Evolutionary conservation across 306 rosid species (phyloP), one percentile per base, ranked within the genome.

Genomic region (Spatholobus suberectus): DNA sequence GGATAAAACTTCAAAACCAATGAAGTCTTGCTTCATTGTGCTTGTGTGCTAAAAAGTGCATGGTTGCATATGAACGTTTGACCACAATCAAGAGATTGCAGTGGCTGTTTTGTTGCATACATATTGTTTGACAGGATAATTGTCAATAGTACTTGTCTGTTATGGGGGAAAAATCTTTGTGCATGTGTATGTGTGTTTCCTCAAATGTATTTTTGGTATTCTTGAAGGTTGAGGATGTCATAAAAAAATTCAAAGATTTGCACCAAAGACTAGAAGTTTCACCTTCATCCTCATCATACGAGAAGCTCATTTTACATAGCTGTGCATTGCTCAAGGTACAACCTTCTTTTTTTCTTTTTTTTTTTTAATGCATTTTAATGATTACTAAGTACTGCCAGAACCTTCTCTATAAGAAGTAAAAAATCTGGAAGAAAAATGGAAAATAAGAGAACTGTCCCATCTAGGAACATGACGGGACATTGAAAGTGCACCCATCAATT

Each of bases 191-290:
- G 21, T 29, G n/a, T 54, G 34, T 68, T 51, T 61, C 47, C 69
- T 79, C 52, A 37, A 40, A 59, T 66, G 5, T 83, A 57, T 75
- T 85, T 32, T 29, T 79, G 81, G 84, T 77, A 44, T 81, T 86
- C 26, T 89, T 90, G 88, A 90, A 96, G 99, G 90, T 93, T 83
- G 98, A 93, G 92, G 92, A 91, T 84, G 84, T 72, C 70, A 59
- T 90, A 75, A 65, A 80, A 79, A 88, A 86, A 70, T 90, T 89
- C 88, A 92, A 82, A 80, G 87, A 85, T 81, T 81, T 90, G 85
- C 99, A 96, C 81, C 75, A 18, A 11, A 85, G 32, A 10, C 80
- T 89, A 76, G 90, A 90, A 75, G 86, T 93, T 83, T 81, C 85
- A 59, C 94, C 93, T 74, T 96, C 94, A 44, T 79, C 86, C 55